These are phyloP conservation scores for Colletotrichum tropicale DNA, from an alignment of 2,329 filamentous ascomycete genomes.

Conservation along the genomic window DNA sequence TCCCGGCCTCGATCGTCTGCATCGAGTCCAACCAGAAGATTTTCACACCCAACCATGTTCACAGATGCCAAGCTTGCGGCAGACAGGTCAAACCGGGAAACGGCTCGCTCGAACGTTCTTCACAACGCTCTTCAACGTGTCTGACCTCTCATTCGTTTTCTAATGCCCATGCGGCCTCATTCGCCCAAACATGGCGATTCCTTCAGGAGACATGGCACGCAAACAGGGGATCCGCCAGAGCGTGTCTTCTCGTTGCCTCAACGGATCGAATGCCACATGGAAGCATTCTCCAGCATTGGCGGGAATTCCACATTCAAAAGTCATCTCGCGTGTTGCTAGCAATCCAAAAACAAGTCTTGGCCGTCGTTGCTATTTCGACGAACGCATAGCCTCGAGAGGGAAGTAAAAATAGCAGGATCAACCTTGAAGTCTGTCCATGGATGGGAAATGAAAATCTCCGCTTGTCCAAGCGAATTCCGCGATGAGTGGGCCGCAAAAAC, in stretches of 20 bases:
- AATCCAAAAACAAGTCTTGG: not conserved
- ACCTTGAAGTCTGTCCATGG: not conserved
- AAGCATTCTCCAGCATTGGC: not conserved
- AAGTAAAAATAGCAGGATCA: slow-evolving; percentile 8
- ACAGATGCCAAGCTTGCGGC: not conserved
- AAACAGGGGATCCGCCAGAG: not conserved
- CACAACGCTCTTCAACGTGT: not conserved
- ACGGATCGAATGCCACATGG: not conserved
- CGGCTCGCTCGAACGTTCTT: not conserved
- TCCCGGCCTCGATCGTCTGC: not conserved
- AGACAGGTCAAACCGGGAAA: not conserved
- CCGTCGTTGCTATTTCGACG: slow-evolving; percentile 1
- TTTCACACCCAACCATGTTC: not conserved
- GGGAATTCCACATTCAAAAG: not conserved
- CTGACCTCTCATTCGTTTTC: not conserved
- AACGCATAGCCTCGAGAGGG: not conserved
- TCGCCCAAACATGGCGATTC: not conserved
- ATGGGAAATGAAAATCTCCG: slow-evolving; percentile 14
- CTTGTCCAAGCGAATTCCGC: not conserved
- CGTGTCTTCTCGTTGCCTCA: not conserved
- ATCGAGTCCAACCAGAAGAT: not conserved
- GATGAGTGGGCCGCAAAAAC: not conserved
- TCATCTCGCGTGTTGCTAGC: slow-evolving; percentile 1
- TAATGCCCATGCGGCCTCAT: not conserved
- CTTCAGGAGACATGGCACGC: not conserved